Conservation (phyloP, 371 early-diverging fungal species). For the Syncephalastrum racemosum region DNA sequence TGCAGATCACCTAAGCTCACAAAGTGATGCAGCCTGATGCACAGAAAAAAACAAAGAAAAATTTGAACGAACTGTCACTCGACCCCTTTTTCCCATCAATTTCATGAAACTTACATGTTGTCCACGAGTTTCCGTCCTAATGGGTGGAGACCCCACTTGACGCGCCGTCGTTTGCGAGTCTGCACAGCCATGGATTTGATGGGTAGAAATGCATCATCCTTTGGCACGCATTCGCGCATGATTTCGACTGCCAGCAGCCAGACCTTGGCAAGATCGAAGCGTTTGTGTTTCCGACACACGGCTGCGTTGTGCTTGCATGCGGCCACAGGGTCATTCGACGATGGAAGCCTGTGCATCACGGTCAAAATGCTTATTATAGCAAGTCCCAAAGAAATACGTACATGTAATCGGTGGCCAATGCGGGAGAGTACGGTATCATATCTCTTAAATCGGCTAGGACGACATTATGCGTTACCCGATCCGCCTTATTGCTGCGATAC, state of each 20-base stretch:
- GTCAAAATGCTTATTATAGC: constrained; percentile 2
- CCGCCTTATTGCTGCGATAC: constrained; percentile 41
- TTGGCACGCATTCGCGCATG: constrained; percentile 48
- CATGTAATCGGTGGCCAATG: constrained; percentile 58
- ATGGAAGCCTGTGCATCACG: constrained; percentile 29
- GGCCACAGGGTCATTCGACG: constrained; percentile 50
- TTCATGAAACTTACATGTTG: constrained; percentile 52
- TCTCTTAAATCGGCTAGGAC: constrained; percentile 44
- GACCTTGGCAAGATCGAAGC: constrained; percentile 61
- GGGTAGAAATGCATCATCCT: constrained; percentile 8
- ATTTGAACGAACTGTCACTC: too few relatives aligned
- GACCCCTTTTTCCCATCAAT: background rate
- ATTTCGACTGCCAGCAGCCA: constrained; percentile 75
- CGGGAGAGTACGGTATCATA: constrained; percentile 53
- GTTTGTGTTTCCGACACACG: constrained; percentile 49
- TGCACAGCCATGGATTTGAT: constrained; percentile 7
- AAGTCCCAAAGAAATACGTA: constrained; percentile 18
- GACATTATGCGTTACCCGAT: constrained; percentile 43
- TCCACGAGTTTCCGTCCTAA: constrained; percentile 63
- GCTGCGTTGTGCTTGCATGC: constrained; percentile 66
- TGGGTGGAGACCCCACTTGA: constrained; percentile 76
- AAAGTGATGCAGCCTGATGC: constrained; percentile 62
- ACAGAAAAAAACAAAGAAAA: background rate
- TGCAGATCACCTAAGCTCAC: constrained; percentile 78
- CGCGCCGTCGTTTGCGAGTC: constrained; percentile 25